Evolutionary conservation across 345 rosid species (phyloP).

Genomic region (Passiflora organensis): DNA sequence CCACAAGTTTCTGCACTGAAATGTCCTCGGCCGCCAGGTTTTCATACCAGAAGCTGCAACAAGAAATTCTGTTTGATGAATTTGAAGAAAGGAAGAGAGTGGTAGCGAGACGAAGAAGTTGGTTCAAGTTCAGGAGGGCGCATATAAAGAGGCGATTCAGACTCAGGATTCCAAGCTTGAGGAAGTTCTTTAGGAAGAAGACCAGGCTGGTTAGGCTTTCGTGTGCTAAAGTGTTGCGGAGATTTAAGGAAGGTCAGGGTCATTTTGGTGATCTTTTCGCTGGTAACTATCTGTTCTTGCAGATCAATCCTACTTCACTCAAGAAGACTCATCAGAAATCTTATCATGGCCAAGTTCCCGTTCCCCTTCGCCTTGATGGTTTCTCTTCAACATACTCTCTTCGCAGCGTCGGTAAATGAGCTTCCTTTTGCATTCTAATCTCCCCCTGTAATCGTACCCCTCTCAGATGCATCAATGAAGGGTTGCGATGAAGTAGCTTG

Average conservation of each 20-base stretch:
- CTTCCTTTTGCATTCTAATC: not conserved
- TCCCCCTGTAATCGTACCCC: not conserved
- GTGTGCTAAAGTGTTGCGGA: constrained; percentile 43
- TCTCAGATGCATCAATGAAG: not conserved
- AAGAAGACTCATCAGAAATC: constrained; percentile 24
- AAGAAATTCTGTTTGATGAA: constrained; percentile 15
- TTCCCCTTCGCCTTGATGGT: not conserved
- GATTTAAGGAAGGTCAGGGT: constrained; percentile 53
- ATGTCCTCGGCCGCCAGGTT: constrained; percentile 30
- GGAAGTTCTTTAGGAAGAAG: constrained; percentile 35
- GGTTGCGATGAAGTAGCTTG: too few species aligned
- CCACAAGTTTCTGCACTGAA: constrained; percentile 10
- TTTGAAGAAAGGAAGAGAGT: constrained; percentile 11
- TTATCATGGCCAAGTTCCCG: not conserved
- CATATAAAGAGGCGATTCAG: constrained; percentile 43
- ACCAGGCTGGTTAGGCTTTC: constrained; percentile 28
- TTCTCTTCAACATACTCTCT: constrained; percentile 1
- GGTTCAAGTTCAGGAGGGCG: constrained; percentile 38
- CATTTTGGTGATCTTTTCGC: constrained; percentile 72
- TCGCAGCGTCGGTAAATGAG: not conserved
- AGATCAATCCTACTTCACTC: constrained; percentile 53
- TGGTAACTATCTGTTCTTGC: constrained; percentile 70
- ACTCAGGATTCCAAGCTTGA: constrained; percentile 40
- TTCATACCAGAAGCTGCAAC: constrained; percentile 38
- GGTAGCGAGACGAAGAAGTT: constrained; percentile 20